A percentile compares a stretch with the other conserved stretches of the same genome.
phyloP scores from a whole-genome alignment of 2,329 filamentous ascomycete genomes.

The Pseudohalonectria lignicola region DNA sequence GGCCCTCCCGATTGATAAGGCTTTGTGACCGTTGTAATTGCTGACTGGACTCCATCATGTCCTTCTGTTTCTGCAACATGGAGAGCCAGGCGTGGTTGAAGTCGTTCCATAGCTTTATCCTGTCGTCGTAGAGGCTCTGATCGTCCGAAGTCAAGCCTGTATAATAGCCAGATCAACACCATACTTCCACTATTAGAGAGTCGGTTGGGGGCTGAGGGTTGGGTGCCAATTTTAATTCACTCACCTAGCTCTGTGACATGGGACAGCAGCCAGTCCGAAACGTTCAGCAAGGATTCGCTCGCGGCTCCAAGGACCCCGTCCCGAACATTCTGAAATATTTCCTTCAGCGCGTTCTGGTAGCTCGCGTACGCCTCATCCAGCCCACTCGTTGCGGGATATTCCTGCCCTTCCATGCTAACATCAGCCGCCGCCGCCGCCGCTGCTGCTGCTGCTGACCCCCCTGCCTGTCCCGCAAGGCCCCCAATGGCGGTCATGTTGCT shows the following conservation, averaged over 20 bases:
- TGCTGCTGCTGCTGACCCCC: background rate
- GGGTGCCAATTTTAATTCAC: too few relatives aligned
- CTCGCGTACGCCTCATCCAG: constrained; percentile 59
- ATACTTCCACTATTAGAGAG: too few relatives aligned
- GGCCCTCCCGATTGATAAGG: constrained; percentile 54
- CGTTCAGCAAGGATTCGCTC: constrained; percentile 37
- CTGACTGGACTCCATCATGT: constrained; percentile 53
- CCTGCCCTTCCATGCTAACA: constrained; percentile 44
- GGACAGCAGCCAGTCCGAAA: constrained; percentile 45
- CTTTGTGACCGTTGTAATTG: constrained; percentile 46
- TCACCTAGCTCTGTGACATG: constrained; percentile 45
- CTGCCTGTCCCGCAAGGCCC: constrained; percentile 28
- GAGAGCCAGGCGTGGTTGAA: constrained; percentile 91
- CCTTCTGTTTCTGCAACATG: constrained; percentile 72
- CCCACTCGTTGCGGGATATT: constrained; percentile 40
- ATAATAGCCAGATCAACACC: too few relatives aligned
- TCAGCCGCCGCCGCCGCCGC: constrained; percentile 20
- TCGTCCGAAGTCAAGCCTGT: constrained; percentile 79
- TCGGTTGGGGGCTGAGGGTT: too few relatives aligned
- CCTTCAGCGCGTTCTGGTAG: constrained; percentile 50
- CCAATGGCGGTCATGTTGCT: constrained; percentile 33
- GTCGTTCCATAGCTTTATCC: constrained; percentile 80
- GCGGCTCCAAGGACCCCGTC: constrained; percentile 36
- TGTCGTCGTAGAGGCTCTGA: constrained; percentile 60
- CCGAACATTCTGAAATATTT: constrained; percentile 62